Evolutionary conservation across 1,139 yeast genomes (phyloP).

Genomic region (Hansenula anomala): DNA sequence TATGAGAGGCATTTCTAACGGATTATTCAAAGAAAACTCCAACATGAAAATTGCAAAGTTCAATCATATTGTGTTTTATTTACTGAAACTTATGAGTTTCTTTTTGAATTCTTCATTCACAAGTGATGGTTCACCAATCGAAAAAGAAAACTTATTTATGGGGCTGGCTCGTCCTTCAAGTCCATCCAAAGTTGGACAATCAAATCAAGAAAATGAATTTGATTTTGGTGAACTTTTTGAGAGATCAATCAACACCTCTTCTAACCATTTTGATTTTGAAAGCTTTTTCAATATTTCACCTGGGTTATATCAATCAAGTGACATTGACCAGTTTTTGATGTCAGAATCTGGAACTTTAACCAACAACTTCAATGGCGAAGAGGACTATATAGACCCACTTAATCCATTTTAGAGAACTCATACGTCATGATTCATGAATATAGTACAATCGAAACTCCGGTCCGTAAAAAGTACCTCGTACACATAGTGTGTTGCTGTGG

Average conservation of each 20-base stretch:
- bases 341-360: too few relatives aligned
- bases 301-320: neutral
- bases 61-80: neutral
- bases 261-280: neutral
- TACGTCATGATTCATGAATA: too few relatives aligned
- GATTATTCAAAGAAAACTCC: neutral
- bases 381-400: too few relatives aligned
- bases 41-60: neutral
- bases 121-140: neutral
- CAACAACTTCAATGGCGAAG: too few relatives aligned
- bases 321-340: neutral
- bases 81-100: neutral
- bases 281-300: neutral
- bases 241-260: neutral
- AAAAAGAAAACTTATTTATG: neutral
- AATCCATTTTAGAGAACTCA: too few relatives aligned
- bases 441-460: too few relatives aligned
- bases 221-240: conserved; percentile 1
- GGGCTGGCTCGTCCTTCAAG: neutral
- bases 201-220: neutral
- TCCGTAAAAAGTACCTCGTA: too few relatives aligned
- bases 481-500: too few relatives aligned
- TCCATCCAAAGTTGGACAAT: neutral
- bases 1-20: neutral
- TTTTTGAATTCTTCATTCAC: conserved; percentile 1